Evolutionary conservation across 495 filamentous ascomycete species (phyloP), one percentile per base, ranked within the genome.

Genomic region (Penicillium malachiteum): DNA sequence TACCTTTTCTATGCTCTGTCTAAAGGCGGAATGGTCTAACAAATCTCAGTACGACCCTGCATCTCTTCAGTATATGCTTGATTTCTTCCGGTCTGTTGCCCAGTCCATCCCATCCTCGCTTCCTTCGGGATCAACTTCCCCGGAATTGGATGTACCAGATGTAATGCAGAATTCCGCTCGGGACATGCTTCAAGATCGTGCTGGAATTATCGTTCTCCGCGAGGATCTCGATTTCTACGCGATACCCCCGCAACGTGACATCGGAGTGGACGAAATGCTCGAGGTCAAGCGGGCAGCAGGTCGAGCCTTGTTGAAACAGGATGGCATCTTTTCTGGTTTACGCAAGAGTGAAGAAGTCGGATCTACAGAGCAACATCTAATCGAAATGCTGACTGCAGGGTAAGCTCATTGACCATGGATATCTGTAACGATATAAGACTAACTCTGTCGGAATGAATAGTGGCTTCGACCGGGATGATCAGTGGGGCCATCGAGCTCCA

Each of bases 321-420:
- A 96, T 62, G 95, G 94, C 8, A 99, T 99, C 59, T 99, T 99
- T 68, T 95, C 90, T 8, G 94, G 94, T 0, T 71, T 99, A 44
- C 87, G 91, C 68, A 90, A 91, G 70, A 97, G 95, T 64, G 94
- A 97, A 58, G 94, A 97, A 72, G 82, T 88, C 13, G 94, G 94
- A 7, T 97, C 94, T 21, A 99, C 94, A 0, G 94, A 99, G 70
- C 95, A 96, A 69, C 94, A 99, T 76, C 76, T 99, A 45, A 97
- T 99, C 66, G 94, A 99, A 77, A 99, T 99, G 94, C 72, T 99
- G 76, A 99, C 94, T 18, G 94, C 94, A 64, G 94, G 93, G 93
- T 97, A 77, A 72, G 84, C 73, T 53, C 33, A 7, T 5, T 46
- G 41, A 13, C 9, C n/a, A 54, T 48, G n/a, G 31, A n/a, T 31